Percentiles rank a stretch among this genome's conserved stretches.
Conservation (phyloP, 2,329 filamentous ascomycete species). For the Amesomyces nigricolor region DNA sequence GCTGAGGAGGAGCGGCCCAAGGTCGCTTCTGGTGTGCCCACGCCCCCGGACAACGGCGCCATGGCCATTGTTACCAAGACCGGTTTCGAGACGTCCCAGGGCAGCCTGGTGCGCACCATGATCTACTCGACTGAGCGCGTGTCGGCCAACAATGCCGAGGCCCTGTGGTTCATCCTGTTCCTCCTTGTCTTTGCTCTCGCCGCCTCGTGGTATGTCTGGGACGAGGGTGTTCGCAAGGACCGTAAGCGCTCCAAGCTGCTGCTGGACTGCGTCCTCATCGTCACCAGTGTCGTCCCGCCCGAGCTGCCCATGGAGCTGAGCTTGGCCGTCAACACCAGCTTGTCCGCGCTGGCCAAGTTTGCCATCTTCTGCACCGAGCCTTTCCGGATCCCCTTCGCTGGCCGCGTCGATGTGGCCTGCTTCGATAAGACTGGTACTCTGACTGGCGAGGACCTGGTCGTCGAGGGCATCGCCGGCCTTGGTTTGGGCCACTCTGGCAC, state of each 20-base stretch:
- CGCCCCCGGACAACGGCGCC: slow-evolving; percentile 89
- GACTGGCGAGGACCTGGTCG: slow-evolving; percentile 92
- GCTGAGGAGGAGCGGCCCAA: slow-evolving; percentile 67
- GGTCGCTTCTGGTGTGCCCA: slow-evolving; percentile 67
- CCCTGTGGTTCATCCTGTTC: slow-evolving; percentile 96
- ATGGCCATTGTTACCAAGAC: slow-evolving; percentile 95
- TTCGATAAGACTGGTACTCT: slow-evolving; percentile 98
- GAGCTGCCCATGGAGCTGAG: slow-evolving; percentile 98
- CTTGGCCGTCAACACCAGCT: slow-evolving; percentile 93
- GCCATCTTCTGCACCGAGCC: slow-evolving; percentile 99
- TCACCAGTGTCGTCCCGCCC: slow-evolving; percentile 96
- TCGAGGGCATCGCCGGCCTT: slow-evolving; percentile 92
- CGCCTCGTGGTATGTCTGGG: slow-evolving; percentile 98
- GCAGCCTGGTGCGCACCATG: slow-evolving; percentile 96
- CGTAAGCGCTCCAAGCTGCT: slow-evolving; percentile 96
- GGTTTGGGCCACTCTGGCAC: slow-evolving; percentile 64
- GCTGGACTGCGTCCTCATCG: slow-evolving; percentile 94
- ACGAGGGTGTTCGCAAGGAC: slow-evolving; percentile 88
- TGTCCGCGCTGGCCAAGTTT: slow-evolving; percentile 88
- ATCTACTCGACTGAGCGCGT: slow-evolving; percentile 99
- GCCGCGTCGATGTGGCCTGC: slow-evolving; percentile 91
- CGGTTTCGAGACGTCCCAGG: slow-evolving; percentile 97
- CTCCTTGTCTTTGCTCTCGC: slow-evolving; percentile 92
- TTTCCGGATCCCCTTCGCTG: slow-evolving; percentile 95
- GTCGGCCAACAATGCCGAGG: slow-evolving; percentile 96